phyloP scores from a whole-genome alignment of 2,329 filamentous ascomycete species.

The Aspergillus pseudoviridinutans region DNA sequence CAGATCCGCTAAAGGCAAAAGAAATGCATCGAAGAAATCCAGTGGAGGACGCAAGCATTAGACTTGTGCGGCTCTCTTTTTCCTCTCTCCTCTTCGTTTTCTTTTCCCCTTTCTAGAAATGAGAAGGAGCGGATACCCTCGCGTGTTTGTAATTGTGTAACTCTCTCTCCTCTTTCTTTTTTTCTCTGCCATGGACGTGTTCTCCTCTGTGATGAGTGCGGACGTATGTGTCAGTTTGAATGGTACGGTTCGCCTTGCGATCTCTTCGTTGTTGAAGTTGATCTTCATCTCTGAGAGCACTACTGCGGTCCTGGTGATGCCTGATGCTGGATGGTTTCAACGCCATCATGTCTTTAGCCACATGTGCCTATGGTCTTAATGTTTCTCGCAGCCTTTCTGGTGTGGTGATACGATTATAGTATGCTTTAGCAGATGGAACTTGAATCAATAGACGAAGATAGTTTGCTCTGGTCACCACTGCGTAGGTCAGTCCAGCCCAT shows the following conservation, averaged over 20 bases:
- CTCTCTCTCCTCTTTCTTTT: neutral
- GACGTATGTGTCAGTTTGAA: neutral
- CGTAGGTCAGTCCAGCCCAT: neutral
- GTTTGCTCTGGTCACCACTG: neutral
- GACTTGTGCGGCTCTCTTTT: conserved; percentile 3
- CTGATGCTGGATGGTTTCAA: neutral
- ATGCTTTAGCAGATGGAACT: neutral
- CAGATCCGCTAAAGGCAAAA: conserved; percentile 27
- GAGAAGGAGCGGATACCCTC: neutral
- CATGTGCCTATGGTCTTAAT: neutral
- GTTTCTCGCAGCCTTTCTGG: neutral
- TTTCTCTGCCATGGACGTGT: neutral
- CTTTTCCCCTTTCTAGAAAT: neutral
- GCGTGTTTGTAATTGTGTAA: neutral
- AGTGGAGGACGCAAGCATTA: conserved; percentile 13
- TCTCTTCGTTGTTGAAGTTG: neutral
- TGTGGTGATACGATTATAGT: neutral
- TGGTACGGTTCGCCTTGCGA: neutral
- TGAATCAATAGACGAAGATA: neutral
- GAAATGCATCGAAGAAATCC: conserved; percentile 23
- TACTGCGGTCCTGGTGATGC: neutral
- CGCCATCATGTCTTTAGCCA: neutral
- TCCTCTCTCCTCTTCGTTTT: neutral
- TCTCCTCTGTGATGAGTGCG: neutral
- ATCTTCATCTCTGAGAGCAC: neutral